phyloP scores from a whole-genome alignment of 2,329 filamentous ascomycete species.

The Teratosphaeria gauchensis region DNA sequence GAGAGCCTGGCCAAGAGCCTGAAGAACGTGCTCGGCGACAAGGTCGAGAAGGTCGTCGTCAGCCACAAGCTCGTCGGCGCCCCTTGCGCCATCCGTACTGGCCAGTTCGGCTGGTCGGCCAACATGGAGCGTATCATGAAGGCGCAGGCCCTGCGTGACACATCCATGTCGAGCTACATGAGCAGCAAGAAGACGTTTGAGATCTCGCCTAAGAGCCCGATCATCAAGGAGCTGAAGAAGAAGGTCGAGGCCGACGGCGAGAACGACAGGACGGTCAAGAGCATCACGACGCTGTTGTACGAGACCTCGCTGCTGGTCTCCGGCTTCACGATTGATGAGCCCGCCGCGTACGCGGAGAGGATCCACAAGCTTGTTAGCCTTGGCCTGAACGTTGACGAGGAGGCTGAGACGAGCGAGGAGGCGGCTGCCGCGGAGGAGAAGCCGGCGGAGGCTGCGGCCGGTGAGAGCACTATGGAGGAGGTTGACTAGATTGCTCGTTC shows the following conservation, averaged over 20 bases:
- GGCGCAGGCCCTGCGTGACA: slow-evolving; percentile 98
- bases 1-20: slow-evolving; percentile 90
- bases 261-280: slow-evolving; percentile 98
- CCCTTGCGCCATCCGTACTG: slow-evolving; percentile 97
- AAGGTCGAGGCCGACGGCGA: slow-evolving; percentile 97
- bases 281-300: slow-evolving; percentile 94
- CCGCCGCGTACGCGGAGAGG: slow-evolving; percentile 92
- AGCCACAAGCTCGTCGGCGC: slow-evolving; percentile 92
- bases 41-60: slow-evolving; percentile 99
- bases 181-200: slow-evolving; percentile 99
- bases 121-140: slow-evolving; percentile 99
- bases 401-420: slow-evolving; percentile 60
- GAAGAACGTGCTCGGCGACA: slow-evolving; percentile 98
- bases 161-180: slow-evolving; percentile 99
- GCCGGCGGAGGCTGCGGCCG: slow-evolving; percentile 46
- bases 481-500: slow-evolving; percentile 62
- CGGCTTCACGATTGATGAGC: slow-evolving; percentile 99
- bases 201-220: slow-evolving; percentile 97
- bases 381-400: slow-evolving; percentile 94
- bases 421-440: slow-evolving; percentile 50
- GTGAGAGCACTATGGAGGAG: slow-evolving; percentile 98
- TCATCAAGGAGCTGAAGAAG: slow-evolving; percentile 98
- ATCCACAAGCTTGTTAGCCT: slow-evolving; percentile 99
- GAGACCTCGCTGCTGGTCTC: slow-evolving; percentile 98
- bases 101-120: slow-evolving; percentile 99